Percentiles rank a stretch among this genome's conserved stretches.
Conservation (phyloP, 345 rosid species). For the Arabidopsis suecica region DNA sequence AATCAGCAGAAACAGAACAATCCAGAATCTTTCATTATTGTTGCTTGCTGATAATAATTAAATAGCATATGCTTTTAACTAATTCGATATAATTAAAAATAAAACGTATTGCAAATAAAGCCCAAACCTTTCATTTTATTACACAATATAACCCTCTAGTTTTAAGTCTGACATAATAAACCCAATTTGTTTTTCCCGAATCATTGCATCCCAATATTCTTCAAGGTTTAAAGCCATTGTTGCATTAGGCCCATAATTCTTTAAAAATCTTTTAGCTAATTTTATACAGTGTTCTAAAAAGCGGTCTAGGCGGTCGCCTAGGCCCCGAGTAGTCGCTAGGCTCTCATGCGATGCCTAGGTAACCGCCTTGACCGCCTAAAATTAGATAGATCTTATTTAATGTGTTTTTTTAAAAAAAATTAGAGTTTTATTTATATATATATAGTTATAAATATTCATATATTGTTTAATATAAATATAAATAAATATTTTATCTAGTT, state of each 20-base stretch:
- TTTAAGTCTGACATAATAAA: not conserved
- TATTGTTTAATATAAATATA: too few relatives aligned
- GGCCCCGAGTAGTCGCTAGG: too few relatives aligned
- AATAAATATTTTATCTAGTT: too few relatives aligned
- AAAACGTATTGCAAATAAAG: not conserved
- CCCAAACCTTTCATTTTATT: not conserved
- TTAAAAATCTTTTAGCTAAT: not conserved
- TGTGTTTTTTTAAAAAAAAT: too few relatives aligned
- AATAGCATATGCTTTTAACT: not conserved
- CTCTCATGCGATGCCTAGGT: too few relatives aligned
- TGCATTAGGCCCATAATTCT: not conserved
- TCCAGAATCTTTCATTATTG: conserved; percentile 20
- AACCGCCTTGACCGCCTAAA: too few relatives aligned
- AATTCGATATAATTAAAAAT: not conserved
- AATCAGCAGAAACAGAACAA: not conserved
- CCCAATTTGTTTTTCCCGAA: not conserved
- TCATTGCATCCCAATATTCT: not conserved
- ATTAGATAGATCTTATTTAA: too few relatives aligned
- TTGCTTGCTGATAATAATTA: not conserved
- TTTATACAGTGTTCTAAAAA: too few relatives aligned
- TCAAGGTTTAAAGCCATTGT: not conserved
- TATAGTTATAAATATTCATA: too few relatives aligned
- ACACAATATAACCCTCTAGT: not conserved
- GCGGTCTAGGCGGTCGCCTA: too few relatives aligned
- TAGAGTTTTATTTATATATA: too few relatives aligned